These are phyloP conservation scores for Plasmodium gallinaceum DNA, from an alignment of 169 alveolate species.

Conservation along the genomic window DNA sequence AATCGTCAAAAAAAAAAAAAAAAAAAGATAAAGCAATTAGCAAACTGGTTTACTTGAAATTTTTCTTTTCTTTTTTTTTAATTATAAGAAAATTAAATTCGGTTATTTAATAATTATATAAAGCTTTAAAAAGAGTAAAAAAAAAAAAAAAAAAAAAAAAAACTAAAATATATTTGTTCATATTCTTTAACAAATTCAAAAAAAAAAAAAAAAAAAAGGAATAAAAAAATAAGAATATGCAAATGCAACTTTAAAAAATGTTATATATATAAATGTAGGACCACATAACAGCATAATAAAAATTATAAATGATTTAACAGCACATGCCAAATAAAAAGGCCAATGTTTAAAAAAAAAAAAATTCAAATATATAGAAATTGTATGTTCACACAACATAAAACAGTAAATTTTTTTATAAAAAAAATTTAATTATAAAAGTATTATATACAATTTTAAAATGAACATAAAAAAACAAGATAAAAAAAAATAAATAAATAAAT, in stretches of 20 bases:
- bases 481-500: conserved; percentile 21
- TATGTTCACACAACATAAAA: conserved; percentile 74
- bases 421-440: conserved; percentile 40
- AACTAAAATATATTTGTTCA: not conserved
- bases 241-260: conserved; percentile 2
- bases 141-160: not conserved
- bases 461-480: conserved; percentile 45
- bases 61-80: no score
- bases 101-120: not conserved
- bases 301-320: conserved; percentile 39
- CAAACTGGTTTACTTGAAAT: no score
- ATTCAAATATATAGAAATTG: conserved; percentile 23
- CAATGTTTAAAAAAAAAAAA: conserved; percentile 24
- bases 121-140: not conserved
- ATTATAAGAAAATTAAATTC: not conserved
- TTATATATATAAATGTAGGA: not conserved
- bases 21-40: no score
- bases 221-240: conserved; percentile 2
- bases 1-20: no score
- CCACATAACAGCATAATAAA: conserved; percentile 28
- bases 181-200: not conserved
- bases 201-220: not conserved
- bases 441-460: conserved; percentile 15
- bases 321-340: conserved; percentile 50
- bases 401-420: conserved; percentile 45